Evolutionary conservation across 805 yeast genomes (phyloP).

Genomic region (Candida glaebosa): DNA sequence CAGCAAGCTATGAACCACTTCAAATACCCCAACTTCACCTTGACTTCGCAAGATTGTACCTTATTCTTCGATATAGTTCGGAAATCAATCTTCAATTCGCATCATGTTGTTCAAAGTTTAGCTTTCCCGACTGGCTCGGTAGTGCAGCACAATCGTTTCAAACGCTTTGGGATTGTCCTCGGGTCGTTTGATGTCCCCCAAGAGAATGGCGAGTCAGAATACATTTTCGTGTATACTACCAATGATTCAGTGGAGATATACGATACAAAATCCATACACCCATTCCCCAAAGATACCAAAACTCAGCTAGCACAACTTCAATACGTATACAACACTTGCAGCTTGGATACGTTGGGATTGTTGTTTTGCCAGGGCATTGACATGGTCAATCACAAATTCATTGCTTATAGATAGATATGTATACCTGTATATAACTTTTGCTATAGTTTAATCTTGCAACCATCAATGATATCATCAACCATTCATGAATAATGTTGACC

Average conservation of each 20-base stretch:
- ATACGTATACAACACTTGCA: slow-evolving; percentile 1
- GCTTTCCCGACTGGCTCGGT: slow-evolving; percentile 3
- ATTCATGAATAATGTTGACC: background rate
- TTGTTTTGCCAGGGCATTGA: slow-evolving; percentile 3
- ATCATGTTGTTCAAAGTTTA: background rate
- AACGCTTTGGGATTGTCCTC: slow-evolving; percentile 10
- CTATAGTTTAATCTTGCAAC: background rate
- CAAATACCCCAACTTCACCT: background rate
- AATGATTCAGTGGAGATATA: slow-evolving; percentile 13
- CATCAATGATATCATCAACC: background rate
- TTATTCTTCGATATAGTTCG: background rate
- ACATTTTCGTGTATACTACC: slow-evolving; percentile 14
- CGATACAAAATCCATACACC: slow-evolving; percentile 8
- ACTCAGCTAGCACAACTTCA: background rate
- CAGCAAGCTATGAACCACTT: background rate
- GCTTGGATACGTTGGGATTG: slow-evolving; percentile 2
- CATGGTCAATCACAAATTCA: background rate
- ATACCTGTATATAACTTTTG: background rate
- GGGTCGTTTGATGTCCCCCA: slow-evolving; percentile 4
- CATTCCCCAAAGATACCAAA: slow-evolving; percentile 1
- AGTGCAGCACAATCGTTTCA: slow-evolving; percentile 5
- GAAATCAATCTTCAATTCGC: background rate
- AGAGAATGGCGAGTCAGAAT: slow-evolving; percentile 2
- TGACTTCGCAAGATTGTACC: slow-evolving; percentile 1
- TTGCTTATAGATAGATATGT: background rate